Base-by-base conservation (phyloP, 1,139 yeast species). In the Kodamaea arcana region DNA sequence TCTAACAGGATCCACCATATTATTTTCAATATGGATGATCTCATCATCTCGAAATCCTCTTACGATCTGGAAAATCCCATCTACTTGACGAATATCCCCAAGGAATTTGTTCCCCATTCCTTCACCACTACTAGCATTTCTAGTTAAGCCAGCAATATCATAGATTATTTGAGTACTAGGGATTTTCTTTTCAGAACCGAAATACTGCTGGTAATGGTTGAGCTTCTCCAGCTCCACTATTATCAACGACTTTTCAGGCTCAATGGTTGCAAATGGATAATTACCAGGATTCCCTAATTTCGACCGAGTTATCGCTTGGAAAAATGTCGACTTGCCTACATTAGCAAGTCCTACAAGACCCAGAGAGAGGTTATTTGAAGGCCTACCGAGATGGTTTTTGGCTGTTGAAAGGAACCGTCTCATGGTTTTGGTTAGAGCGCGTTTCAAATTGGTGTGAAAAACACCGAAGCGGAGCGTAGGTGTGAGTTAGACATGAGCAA, bases 211-310 rank as follows among this genome's bases (percentile, higher is more conserved):
- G 28, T 65, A 55, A 32, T 62, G 67, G 23, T 69, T 66, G n/a
- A 83, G 56, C 42, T 68, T 67, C 11, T 55, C 54, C 40, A 78
- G 73, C 15, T 79, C 80, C 2, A 80, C 82, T 7, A 72, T 58
- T 2, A 80, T 75, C 33, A 73, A 60, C 15, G 87, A 78, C 50
- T 80, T 81, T 46, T 78, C 84, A 0, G 90, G 86, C 28, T 80
- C 82, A 24, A 83, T 82, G 1, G 92, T 83, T 11, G 90, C 92
- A 59, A 79, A 83, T 3, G 92, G 90, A 49, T 82, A 83, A 52
- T 83, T 83, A 18, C 87, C 90, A 2, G 90, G 88, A 41, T 80
- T 82, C 0, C 92, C 88, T 34, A 82, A 55, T 12, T 65, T 69
- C 7, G 83, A 75, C 41, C 77, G 75, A 23, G 97, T 88, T 43